A percentile compares a stretch with the other conserved stretches of the same genome.
phyloP scores from a whole-genome alignment of 306 rosid species.

The Begonia loranthoides region DNA sequence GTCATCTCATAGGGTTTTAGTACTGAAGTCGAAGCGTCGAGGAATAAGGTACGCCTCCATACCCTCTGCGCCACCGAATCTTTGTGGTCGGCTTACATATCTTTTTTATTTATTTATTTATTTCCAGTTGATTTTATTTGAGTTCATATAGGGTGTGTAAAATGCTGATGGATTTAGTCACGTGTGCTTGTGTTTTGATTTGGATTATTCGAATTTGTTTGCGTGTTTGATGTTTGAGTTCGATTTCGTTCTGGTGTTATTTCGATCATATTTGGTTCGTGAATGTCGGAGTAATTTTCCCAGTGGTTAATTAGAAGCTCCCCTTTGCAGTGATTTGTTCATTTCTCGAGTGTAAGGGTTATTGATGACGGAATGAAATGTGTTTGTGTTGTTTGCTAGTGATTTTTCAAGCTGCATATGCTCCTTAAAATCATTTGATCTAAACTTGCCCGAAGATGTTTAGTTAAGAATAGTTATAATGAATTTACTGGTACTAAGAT shows the following conservation, averaged over 20 bases:
- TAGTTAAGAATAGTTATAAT: not conserved
- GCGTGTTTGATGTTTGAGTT: too few species aligned
- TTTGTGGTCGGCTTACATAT: not conserved
- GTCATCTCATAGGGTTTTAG: not conserved
- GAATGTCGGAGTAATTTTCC: too few species aligned
- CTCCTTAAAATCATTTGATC: not conserved
- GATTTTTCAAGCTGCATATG: not conserved
- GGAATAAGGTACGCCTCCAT: not conserved
- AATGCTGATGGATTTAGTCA: not conserved
- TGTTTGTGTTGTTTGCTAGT: too few species aligned
- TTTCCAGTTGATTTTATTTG: not conserved
- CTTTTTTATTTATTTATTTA: not conserved
- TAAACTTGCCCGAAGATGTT: not conserved
- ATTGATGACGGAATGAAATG: not conserved
- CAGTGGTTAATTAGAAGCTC: too few species aligned
- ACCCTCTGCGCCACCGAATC: too few species aligned
- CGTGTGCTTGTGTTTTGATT: not conserved
- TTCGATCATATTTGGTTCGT: too few species aligned
- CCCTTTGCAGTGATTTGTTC: not conserved
- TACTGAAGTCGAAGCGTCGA: not conserved
- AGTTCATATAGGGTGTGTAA: not conserved
- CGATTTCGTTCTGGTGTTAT: too few species aligned
- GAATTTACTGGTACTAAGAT: too few species aligned
- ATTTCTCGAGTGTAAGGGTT: not conserved
- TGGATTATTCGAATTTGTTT: not conserved